Percentiles rank a stretch among this genome's conserved stretches.
Evolutionary conservation across 106 monocot genomes (phyloP).

Genomic region (Xerophyta viscosa): DNA sequence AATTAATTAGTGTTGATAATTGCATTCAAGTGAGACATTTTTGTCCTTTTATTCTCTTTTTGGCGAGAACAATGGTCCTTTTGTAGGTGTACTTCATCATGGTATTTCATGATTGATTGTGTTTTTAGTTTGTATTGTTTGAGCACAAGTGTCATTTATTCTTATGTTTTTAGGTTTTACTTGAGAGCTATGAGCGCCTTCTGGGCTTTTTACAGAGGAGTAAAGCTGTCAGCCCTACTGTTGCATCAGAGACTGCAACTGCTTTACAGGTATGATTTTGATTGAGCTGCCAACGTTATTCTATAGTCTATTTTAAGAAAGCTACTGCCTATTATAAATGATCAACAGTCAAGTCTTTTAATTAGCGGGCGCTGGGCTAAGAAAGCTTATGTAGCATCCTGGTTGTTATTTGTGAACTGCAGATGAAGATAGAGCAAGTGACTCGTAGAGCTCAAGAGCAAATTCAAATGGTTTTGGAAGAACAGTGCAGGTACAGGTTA

Average conservation of each 20-base stretch:
- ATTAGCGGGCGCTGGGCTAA: too few species aligned
- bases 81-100: too few species aligned
- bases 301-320: too few species aligned
- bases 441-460: conserved; percentile 96
- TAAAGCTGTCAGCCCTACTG: conserved; percentile 86
- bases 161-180: conserved; percentile 41
- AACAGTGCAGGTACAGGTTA: conserved; percentile 90
- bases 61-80: too few species aligned
- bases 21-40: too few species aligned
- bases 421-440: conserved; percentile 90
- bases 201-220: conserved; percentile 86
- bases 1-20: background rate
- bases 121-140: too few species aligned
- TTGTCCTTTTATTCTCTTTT: too few species aligned
- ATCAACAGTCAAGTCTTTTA: too few species aligned
- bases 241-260: conserved; percentile 85
- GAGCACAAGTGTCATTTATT: background rate
- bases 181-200: conserved; percentile 85
- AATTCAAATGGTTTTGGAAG: conserved; percentile 88
- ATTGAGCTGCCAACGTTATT: background rate
- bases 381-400: too few species aligned
- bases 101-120: too few species aligned
- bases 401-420: conserved; percentile 12
- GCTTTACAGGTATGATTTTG: conserved; percentile 69
- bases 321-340: too few species aligned